Conservation (phyloP, 1,284 basidiomycete genomes). For the Mycosarcoma mackinlayi region DNA sequence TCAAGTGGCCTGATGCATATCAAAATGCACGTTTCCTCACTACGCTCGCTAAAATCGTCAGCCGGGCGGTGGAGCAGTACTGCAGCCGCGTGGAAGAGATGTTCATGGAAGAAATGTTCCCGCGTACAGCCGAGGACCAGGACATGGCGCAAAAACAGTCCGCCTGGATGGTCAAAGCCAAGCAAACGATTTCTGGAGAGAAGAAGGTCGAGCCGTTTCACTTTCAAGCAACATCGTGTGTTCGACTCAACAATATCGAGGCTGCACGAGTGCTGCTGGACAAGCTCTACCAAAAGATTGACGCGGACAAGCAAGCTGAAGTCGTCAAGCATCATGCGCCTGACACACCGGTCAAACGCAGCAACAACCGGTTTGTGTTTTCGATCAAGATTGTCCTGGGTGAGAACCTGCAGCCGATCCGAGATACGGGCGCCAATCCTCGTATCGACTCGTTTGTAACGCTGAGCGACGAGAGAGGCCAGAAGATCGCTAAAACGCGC, state of each 20-base stretch:
- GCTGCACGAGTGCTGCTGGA: conserved; percentile 89
- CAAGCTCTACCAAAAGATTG: conserved; percentile 89
- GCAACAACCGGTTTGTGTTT: conserved; percentile 77
- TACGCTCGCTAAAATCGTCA: conserved; percentile 79
- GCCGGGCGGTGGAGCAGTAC: conserved; percentile 91
- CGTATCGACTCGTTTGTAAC: conserved; percentile 88
- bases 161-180: conserved; percentile 94
- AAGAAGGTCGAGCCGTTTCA: conserved; percentile 93
- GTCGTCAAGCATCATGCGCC: conserved; percentile 70
- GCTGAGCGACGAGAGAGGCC: conserved; percentile 89
- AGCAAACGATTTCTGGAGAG: conserved; percentile 81
- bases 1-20: conserved; percentile 91
- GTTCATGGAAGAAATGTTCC: conserved; percentile 94
- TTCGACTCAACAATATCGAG: conserved; percentile 97
- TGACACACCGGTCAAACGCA: conserved; percentile 69
- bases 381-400: conserved; percentile 87
- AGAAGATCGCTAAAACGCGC: conserved; percentile 90
- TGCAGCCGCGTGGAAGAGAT: conserved; percentile 86
- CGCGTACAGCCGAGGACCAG: conserved; percentile 73
- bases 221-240: conserved; percentile 86
- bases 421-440: conserved; percentile 38
- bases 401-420: conserved; percentile 58
- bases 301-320: conserved; percentile 87
- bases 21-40: conserved; percentile 92
- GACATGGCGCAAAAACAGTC: conserved; percentile 73